phyloP scores from a whole-genome alignment of 73 alveolate species.

The Durusdinium trenchii region DNA sequence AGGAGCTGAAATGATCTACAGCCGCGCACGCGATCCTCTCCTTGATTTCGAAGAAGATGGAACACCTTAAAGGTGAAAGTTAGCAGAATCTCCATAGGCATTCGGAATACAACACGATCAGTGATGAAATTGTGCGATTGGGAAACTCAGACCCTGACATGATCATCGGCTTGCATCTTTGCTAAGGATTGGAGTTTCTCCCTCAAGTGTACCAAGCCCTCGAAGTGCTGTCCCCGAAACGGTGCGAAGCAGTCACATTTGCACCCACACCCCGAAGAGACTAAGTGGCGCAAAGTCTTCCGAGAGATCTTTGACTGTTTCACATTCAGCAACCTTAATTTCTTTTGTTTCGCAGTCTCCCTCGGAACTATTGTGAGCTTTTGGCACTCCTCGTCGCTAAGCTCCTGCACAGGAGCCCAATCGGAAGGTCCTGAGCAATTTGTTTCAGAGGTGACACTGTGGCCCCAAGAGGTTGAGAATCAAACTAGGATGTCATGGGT shows the following conservation, averaged over 20 bases:
- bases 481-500: too few species aligned
- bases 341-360: too few species aligned
- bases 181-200: not conserved
- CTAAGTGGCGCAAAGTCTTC: not conserved
- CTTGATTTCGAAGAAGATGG: not conserved
- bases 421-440: too few species aligned
- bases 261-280: not conserved
- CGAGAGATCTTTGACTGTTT: not conserved
- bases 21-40: not conserved
- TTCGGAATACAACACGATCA: not conserved
- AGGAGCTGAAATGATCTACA: not conserved
- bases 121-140: not conserved
- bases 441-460: too few species aligned
- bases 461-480: too few species aligned
- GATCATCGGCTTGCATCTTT: not conserved
- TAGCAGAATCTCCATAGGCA: not conserved
- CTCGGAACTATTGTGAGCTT: too few species aligned
- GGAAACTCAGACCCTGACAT: not conserved
- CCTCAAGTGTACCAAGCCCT: not conserved
- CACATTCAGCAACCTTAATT: not conserved
- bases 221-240: not conserved
- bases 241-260: slow-evolving; percentile 22
- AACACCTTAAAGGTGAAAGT: not conserved
- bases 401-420: too few species aligned
- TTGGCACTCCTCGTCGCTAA: too few species aligned